These are phyloP conservation scores for Pleurostoma richardsiae DNA, from an alignment of 2,329 filamentous ascomycete species.

Conservation along the genomic window DNA sequence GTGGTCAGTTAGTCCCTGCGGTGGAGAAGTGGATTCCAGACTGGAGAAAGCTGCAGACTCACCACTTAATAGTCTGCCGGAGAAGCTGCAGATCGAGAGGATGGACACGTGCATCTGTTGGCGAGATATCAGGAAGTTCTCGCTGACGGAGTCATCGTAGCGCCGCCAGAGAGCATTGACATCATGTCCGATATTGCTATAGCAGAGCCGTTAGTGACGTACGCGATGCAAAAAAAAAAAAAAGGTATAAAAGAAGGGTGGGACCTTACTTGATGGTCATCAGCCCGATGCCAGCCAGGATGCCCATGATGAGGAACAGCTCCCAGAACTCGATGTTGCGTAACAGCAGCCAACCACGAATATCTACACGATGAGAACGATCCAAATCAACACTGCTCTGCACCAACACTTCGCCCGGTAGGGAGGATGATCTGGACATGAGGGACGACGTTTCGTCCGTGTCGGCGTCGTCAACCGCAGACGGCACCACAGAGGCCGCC, in stretches of 20 bases:
- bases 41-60: conserved; percentile 20
- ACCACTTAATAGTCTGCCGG: conserved; percentile 75
- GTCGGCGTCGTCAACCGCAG: conserved; percentile 29
- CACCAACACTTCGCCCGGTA: conserved; percentile 44
- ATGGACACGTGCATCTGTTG: conserved; percentile 94
- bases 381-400: conserved; percentile 63
- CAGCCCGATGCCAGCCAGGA: conserved; percentile 87
- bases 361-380: conserved; percentile 80
- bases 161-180: conserved; percentile 83
- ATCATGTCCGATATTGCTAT: conserved; percentile 89
- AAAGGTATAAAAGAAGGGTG: not conserved
- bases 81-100: conserved; percentile 82
- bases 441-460: conserved; percentile 77
- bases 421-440: conserved; percentile 58
- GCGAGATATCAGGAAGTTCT: conserved; percentile 70
- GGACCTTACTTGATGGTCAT: conserved; percentile 95
- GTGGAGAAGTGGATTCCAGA: conserved; percentile 10
- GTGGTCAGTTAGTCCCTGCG: too few species aligned
- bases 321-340: conserved; percentile 81
- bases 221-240: conserved; percentile 1
- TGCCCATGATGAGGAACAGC: conserved; percentile 77
- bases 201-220: not conserved
- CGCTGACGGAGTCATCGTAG: conserved; percentile 67
- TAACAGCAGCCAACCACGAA: conserved; percentile 76
- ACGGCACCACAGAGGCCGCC: conserved; percentile 11